Base-by-base conservation (phyloP, 306 rosid species). In the Inga oerstediana region DNA sequence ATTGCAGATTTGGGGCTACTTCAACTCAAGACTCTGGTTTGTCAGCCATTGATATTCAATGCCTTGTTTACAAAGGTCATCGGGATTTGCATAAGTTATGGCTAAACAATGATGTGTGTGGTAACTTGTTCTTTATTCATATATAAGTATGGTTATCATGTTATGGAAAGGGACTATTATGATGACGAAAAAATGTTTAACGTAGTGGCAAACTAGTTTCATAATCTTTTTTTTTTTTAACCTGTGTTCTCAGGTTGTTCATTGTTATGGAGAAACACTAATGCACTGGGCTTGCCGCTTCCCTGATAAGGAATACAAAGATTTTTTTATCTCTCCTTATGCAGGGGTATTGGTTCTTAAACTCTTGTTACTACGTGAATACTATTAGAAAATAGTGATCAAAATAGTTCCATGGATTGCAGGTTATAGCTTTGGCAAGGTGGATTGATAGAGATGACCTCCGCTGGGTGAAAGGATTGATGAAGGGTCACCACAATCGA, bases 241-340 rank as follows among this genome's bases (percentile, higher is more conserved):
- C 24, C 52, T 41, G 4, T 41, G 32, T 41, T 43, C 52, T 32
- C 75, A 70, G 75, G 75, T 70, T 41, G 52, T 70, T 70, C 16
- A 43, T n/a, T 43, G 48, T 20, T 70, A 70, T 70, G 75, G 75
- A 43, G 75, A 70, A 39, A 70, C 43, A 70, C 75, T 70, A 52
- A 41, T 70, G 52, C 20, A 70, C 20, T 70, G 75, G 75, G 75
- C 52, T 43, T 9, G 22, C 14, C 10, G 75, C 52, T 4, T n/a
- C 30, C 52, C 75, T 20, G 24, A 20, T n/a, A 43, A 41, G 2
- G 75, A n/a, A 41, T 70, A 70, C 24, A 43, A 32, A 20, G 52
- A 70, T 70, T 70, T 70, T 70, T n/a, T 70, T n/a, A 41, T 70
- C 30, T 27, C 30, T 27, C 30, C 30, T 27, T 27, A 27, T 27